Evolutionary conservation across 2,329 filamentous ascomycete genomes (phyloP).

Genomic region (Neofusicoccum cordaticola): DNA sequence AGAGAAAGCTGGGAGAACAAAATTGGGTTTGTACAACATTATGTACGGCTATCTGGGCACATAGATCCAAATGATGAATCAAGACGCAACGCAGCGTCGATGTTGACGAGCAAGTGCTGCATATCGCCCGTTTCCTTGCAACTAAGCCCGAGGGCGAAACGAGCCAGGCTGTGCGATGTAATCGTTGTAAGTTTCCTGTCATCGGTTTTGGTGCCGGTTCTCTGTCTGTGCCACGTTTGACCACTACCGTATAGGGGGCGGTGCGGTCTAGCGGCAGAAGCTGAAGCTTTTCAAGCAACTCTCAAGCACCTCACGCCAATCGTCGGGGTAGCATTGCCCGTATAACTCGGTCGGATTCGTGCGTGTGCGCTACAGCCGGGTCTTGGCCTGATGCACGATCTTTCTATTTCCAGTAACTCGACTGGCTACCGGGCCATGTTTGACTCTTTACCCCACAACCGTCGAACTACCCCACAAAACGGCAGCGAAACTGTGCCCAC

Average conservation of each 20-base stretch:
- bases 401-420: background rate
- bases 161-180: too few species aligned
- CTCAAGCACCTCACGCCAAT: too few species aligned
- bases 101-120: background rate
- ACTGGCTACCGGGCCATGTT: background rate
- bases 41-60: conserved; percentile 10
- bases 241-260: too few species aligned
- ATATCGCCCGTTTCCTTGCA: too few species aligned
- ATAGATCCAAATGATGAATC: background rate
- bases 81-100: background rate
- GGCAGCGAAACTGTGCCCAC: too few species aligned
- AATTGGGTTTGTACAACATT: conserved; percentile 13
- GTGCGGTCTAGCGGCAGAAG: too few species aligned
- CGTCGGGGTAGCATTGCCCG: too few species aligned
- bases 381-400: background rate
- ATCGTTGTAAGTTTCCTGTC: too few species aligned
- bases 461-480: background rate
- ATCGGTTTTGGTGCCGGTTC: too few species aligned
- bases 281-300: too few species aligned
- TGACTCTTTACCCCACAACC: background rate
- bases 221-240: too few species aligned
- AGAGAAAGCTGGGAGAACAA: background rate
- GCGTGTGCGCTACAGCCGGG: background rate
- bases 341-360: background rate
- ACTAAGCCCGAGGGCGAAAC: too few species aligned